Evolutionary conservation across 129 eudicot genomes (phyloP), one percentile per base, ranked within the genome.

Genomic region (Logfia minima): DNA sequence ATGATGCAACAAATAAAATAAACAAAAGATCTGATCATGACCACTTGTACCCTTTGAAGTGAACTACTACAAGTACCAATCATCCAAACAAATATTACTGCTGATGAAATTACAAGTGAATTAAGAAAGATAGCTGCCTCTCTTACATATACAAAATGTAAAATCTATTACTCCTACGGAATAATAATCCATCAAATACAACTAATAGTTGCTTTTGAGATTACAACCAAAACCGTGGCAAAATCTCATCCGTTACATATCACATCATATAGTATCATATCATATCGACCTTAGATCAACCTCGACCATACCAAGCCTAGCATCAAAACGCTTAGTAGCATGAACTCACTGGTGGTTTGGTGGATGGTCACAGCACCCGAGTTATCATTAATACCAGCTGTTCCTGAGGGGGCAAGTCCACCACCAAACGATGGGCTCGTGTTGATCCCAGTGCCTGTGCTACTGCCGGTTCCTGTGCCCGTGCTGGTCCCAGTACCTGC

Each of bases 371-470:
- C 71, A 17, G 66, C 79, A 28, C 35, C 63, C 2, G 85, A 79
- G 75, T 59, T 77, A 74, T 90, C 90, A 16, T 22, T 75, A 67
- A 51, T 74, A 69, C 71, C 73, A 19, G 83, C 72, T 52, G 88
- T 59, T 19, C 83, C 88, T 1, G 92, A 69, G 14, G 93, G 93
- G 22, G 60, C 89, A n/a, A 86, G 81, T 16, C 82, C 79, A 60
- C 77, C 70, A 8, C 75, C 70, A 22, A 71, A 77, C 11, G 76
- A 5, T 18, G 84, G 84, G 76, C 45, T 81, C n/a, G 75, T 77
- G 32, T 80, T 80, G 80, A 80, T 80, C 56, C 84, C 84, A 0
- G 76, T 81, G 3, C 84, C 67, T 5, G 70, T 17, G 1, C 26
- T 0, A 0, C 0, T 24, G 26, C 26, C 26, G 0, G 26, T 24